Evolutionary conservation across 208 protist genomes (phyloP), one percentile per base, ranked within the genome.

Genomic region (Trypanosoma platydactyli): DNA sequence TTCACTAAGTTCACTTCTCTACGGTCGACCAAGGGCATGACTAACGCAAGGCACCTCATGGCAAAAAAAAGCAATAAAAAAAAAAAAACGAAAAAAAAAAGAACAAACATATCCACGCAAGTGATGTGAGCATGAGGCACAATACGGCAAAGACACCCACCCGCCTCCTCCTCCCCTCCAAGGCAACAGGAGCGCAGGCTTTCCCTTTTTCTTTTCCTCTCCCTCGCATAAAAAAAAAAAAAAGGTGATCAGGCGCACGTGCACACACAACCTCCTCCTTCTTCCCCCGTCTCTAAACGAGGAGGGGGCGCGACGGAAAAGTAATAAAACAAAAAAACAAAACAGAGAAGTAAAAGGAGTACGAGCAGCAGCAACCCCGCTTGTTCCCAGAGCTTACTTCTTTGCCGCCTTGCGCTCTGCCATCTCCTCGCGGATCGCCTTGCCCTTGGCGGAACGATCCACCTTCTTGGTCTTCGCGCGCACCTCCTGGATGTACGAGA

Each of bases 361-460:
- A 59, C 60, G 61, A 45, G 50, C 44, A 58, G 15, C 16, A 46
- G 44, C 59, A 54, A 45, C 24, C 27, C n/a, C 24, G 41, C 44
- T 40, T 9, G 33, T 38, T 38, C 33, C 33, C 9, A 38, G 33
- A 38, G 33, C 55, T 72, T 86, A 93, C 80, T 96, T 96, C 82
- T 94, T 94, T 67, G 84, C 86, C 41, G 88, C 91, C 88, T 94
- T 96, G 79, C 91, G 91, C 79, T 89, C 91, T 9, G 81, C 83
- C 35, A 96, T 80, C 83, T 94, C 91, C 56, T 86, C 87, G 77
- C 88, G 91, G 69, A 93, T 72, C 58, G 86, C 88, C 80, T 91
- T 90, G 51, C 80, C 88, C 84, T 93, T 93, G 79, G 86, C 88
- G 73, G 87, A 91, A 84, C 84, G 88, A 83, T 93, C 88, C 57